Conservation (phyloP, 768 basidiomycete genomes). For the Tulasnella sp. region DNA sequence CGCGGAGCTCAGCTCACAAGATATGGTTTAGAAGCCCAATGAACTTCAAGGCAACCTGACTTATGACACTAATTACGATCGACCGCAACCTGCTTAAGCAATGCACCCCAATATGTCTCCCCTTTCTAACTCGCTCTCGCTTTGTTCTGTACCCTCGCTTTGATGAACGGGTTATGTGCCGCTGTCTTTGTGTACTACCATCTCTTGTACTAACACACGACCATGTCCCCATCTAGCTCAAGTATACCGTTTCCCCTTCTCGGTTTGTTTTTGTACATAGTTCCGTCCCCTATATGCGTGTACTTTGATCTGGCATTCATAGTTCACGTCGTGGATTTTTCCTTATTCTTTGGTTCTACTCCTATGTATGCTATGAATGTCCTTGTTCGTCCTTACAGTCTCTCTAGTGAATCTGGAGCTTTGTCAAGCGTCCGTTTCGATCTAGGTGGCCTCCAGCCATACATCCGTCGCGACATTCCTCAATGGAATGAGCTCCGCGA, state of each 20-base stretch:
- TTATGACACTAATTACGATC: slow-evolving; percentile 2
- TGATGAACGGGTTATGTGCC: slow-evolving; percentile 9
- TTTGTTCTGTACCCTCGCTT: not conserved
- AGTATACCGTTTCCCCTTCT: slow-evolving; percentile 12
- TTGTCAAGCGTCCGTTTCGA: not conserved
- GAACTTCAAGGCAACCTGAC: not conserved
- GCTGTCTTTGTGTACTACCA: slow-evolving; percentile 8
- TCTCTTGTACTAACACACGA: slow-evolving; percentile 17
- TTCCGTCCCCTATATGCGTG: not conserved
- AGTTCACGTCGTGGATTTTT: not conserved
- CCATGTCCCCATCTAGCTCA: slow-evolving; percentile 14
- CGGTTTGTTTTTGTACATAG: not conserved
- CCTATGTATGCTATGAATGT: not conserved
- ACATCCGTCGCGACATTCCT: not conserved
- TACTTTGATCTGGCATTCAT: slow-evolving; percentile 9
- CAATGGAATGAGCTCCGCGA: not conserved
- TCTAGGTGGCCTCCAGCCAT: not conserved
- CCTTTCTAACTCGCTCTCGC: not conserved
- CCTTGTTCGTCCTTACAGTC: not conserved
- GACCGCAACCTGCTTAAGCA: not conserved
- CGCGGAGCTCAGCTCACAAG: not conserved
- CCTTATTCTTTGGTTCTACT: slow-evolving; percentile 3
- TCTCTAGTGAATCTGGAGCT: not conserved
- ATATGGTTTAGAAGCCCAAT: not conserved
- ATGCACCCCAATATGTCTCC: not conserved